Conservation (phyloP, 2,329 filamentous ascomycete species). For the Graphium sp. region DNA sequence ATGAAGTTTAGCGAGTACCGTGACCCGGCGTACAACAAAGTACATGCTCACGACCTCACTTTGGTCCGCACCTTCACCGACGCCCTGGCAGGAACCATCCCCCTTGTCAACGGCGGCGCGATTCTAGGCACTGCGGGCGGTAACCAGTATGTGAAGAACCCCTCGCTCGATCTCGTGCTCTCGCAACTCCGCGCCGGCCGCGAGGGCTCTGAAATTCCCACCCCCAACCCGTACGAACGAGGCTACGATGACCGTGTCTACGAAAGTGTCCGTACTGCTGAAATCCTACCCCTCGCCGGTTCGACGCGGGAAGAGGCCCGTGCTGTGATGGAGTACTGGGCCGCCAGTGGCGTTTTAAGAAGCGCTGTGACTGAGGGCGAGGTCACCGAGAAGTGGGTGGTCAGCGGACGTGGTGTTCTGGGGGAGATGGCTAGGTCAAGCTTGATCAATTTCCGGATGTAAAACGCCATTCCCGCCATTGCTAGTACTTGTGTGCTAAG, state of each 20-base stretch:
- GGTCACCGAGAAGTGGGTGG: constrained; percentile 69
- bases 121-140: constrained; percentile 58
- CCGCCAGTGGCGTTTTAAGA: constrained; percentile 64
- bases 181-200: constrained; percentile 30
- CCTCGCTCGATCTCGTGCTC: constrained; percentile 54
- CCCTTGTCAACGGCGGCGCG: constrained; percentile 57
- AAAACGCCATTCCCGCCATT: no score
- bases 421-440: constrained; percentile 76
- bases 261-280: constrained; percentile 29
- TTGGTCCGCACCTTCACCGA: constrained; percentile 62
- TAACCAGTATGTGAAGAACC: constrained; percentile 49
- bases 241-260: constrained; percentile 41
- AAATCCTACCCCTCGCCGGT: constrained; percentile 43
- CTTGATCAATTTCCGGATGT: no score
- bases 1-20: constrained; percentile 69
- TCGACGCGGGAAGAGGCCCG: constrained; percentile 60
- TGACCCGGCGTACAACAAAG: constrained; percentile 47
- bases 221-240: constrained; percentile 33
- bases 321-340: constrained; percentile 84
- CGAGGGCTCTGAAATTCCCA: constrained; percentile 18
- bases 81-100: constrained; percentile 43
- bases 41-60: constrained; percentile 75
- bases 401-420: constrained; percentile 66
- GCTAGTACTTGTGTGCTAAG: no score
- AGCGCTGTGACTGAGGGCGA: constrained; percentile 50